phyloP scores from a whole-genome alignment of 1,284 basidiomycete genomes.

The Cutaneotrichosporon spelunceum region DNA sequence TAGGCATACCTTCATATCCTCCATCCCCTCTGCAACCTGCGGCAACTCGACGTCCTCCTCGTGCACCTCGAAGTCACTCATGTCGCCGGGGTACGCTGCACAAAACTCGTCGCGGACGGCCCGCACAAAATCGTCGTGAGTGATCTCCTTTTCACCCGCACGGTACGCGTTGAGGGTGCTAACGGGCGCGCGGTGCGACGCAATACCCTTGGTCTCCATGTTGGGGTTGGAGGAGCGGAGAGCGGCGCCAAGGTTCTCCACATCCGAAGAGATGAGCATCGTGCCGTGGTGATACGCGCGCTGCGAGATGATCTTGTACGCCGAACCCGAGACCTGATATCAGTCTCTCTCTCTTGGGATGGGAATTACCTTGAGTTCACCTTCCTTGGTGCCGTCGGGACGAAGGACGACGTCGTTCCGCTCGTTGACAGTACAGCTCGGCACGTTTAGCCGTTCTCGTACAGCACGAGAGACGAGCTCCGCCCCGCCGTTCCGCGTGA shows the following conservation, averaged over 20 bases:
- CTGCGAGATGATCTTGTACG: slow-evolving; percentile 89
- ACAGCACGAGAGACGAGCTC: slow-evolving; percentile 76
- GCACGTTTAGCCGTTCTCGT: slow-evolving; percentile 62
- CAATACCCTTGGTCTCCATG: slow-evolving; percentile 80
- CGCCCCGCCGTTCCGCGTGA: slow-evolving; percentile 77
- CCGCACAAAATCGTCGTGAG: slow-evolving; percentile 67
- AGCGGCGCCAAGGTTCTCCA: slow-evolving; percentile 68
- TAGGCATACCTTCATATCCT: slow-evolving; percentile 53
- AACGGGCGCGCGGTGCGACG: slow-evolving; percentile 84
- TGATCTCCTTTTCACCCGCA: slow-evolving; percentile 47
- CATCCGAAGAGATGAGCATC: slow-evolving; percentile 86
- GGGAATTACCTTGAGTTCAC: slow-evolving; percentile 67
- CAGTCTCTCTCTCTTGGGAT: neutral
- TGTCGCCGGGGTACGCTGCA: slow-evolving; percentile 59
- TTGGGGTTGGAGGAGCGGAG: slow-evolving; percentile 65
- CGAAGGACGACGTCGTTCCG: slow-evolving; percentile 84
- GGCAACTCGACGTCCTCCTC: slow-evolving; percentile 56
- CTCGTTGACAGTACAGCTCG: slow-evolving; percentile 73
- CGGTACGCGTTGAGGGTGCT: slow-evolving; percentile 67
- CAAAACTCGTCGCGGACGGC: slow-evolving; percentile 72
- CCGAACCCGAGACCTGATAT: slow-evolving; percentile 86
- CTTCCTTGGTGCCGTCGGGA: slow-evolving; percentile 24
- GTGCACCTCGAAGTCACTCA: slow-evolving; percentile 55
- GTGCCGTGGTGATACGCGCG: slow-evolving; percentile 98
- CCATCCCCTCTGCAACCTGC: slow-evolving; percentile 62